These are phyloP conservation scores for Botrytis fragariae DNA, from an alignment of 2,329 filamentous ascomycete species.

Conservation along the genomic window DNA sequence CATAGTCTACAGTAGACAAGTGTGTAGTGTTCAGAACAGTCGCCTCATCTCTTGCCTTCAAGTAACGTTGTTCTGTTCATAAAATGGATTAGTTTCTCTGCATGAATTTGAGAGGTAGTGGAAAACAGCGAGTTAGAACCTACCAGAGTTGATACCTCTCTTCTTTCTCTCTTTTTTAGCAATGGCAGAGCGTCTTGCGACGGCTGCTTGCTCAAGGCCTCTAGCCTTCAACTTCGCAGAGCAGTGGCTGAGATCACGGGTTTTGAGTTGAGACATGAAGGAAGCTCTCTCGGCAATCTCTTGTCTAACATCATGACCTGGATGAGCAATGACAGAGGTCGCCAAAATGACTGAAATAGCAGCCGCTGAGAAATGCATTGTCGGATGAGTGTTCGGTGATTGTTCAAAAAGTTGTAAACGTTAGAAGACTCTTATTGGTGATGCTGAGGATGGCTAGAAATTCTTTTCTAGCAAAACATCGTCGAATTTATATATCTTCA, in stretches of 20 bases:
- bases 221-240: constrained; percentile 42
- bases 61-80: not conserved
- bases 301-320: constrained; percentile 40
- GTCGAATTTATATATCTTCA: not conserved
- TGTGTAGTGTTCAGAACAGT: constrained; percentile 25
- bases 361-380: not conserved
- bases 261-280: constrained; percentile 39
- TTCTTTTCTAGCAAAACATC: not conserved
- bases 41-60: constrained; percentile 24
- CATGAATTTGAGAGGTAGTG: not conserved
- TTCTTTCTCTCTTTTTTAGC: constrained; percentile 39
- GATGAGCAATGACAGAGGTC: constrained; percentile 36
- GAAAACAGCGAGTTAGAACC: not conserved
- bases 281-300: constrained; percentile 40
- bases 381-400: not conserved
- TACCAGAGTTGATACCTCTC: constrained; percentile 27
- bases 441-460: not conserved
- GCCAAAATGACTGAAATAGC: not conserved
- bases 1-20: constrained; percentile 35
- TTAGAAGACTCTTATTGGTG: not conserved
- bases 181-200: constrained; percentile 39
- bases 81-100: not conserved
- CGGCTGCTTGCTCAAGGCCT: constrained; percentile 39
- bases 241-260: constrained; percentile 41
- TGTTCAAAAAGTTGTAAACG: not conserved